These are phyloP conservation scores for Leucocoprinus sp. DNA, from an alignment of 768 basidiomycete genomes.

Conservation along the genomic window DNA sequence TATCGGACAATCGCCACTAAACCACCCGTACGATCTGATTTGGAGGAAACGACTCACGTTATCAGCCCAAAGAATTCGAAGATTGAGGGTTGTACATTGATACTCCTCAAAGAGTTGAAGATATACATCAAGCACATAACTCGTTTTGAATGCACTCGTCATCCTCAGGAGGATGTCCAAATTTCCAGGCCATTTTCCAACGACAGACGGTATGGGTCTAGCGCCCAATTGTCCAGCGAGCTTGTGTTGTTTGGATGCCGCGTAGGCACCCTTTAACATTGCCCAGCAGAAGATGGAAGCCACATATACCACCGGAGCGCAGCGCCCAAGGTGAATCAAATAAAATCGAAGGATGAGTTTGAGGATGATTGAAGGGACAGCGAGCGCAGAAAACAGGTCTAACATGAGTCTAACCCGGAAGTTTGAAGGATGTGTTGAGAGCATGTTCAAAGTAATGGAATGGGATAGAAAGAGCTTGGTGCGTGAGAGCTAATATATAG, in stretches of 20 bases:
- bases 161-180: slow-evolving; percentile 56
- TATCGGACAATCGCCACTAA: background rate
- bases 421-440: slow-evolving; percentile 10
- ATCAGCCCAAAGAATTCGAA: slow-evolving; percentile 61
- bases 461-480: background rate
- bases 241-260: slow-evolving; percentile 27
- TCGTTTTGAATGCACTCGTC: slow-evolving; percentile 44
- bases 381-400: slow-evolving; percentile 11
- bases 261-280: slow-evolving; percentile 25
- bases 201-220: slow-evolving; percentile 44
- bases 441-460: background rate
- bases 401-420: slow-evolving; percentile 12
- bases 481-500: slow-evolving; percentile 4
- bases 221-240: slow-evolving; percentile 44
- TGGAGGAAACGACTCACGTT: slow-evolving; percentile 34
- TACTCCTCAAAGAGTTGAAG: slow-evolving; percentile 63
- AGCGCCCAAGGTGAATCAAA: slow-evolving; percentile 25
- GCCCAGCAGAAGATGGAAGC: slow-evolving; percentile 35
- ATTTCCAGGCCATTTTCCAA: slow-evolving; percentile 74
- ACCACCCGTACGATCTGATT: background rate
- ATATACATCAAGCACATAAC: slow-evolving; percentile 58
- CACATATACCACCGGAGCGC: slow-evolving; percentile 29
- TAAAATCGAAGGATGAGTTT: slow-evolving; percentile 20
- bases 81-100: slow-evolving; percentile 61
- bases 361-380: slow-evolving; percentile 8